Base-by-base conservation (phyloP, 2,329 filamentous ascomycete genomes). In the Clarireedia sp. region DNA sequence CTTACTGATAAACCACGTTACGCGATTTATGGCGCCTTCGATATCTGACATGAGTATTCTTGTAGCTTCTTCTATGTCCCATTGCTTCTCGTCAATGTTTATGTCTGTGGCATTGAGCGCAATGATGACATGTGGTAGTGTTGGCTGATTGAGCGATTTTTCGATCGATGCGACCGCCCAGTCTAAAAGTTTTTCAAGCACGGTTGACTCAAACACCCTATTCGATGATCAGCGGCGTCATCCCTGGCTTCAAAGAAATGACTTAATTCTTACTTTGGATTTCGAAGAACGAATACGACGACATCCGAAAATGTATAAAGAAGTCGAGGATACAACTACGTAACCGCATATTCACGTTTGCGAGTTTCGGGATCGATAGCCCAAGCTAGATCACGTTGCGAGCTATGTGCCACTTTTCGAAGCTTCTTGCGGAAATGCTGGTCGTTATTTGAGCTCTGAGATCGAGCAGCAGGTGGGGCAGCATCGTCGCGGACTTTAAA, bases 101-200 rank as follows among this genome's bases (percentile, higher is more conserved):
- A 65, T 61, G 8, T 76, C 71, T 0, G 72, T 69, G 1, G 71
- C 73, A 62, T 80, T 80, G 37, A 81, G 67, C 0, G 75, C 76
- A 43, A 82, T 75, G 51, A 82, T 73, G 5, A 75, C 78, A 61
- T 80, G 76, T 2, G 79, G 78, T 3, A 81, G 70, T 2, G 75
- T 72, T 0, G 78, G 78, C 59, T 81, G 78, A 56, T 81, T 81
- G 44, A 75, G 71, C 0, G 77, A 78, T 57, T 73, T 78, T 58
- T 80, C 77, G 6, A 80, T 67, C 1, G 75, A 74, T 12, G 75
- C 72, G 2, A 71, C 70, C 14, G 76, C 78, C 78, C 78, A 81
- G 40, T 73, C 69, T 12, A 80, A 62, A 4, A 81, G 66, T 57
- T 67, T 68, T 48, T 70, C 66, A 19, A 77, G 66, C 2, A 54